Evolutionary conservation across 2,329 filamentous ascomycete species (phyloP).

Genomic region (Ophiobolus disseminans): DNA sequence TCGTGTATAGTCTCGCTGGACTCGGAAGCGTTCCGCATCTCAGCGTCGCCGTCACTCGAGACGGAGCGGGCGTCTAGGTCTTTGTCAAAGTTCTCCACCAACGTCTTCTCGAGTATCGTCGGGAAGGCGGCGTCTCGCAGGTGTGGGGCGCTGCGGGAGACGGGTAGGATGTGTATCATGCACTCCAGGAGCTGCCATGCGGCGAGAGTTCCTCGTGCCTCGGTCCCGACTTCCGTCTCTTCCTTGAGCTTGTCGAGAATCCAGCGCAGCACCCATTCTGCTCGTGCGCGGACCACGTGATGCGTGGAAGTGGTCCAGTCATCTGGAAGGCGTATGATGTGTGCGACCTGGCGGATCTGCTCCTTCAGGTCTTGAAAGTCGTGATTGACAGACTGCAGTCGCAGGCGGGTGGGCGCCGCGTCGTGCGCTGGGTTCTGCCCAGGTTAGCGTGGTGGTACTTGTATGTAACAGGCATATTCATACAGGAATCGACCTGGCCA

Average conservation of each 20-base stretch:
- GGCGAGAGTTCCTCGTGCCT: conserved; percentile 52
- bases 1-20: conserved; percentile 39
- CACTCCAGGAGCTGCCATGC: conserved; percentile 67
- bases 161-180: conserved; percentile 69
- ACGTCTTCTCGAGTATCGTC: conserved; percentile 68
- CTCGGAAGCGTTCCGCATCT: conserved; percentile 29
- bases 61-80: conserved; percentile 6
- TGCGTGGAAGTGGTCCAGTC: conserved; percentile 30
- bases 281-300: conserved; percentile 47
- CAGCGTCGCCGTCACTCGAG: conserved; percentile 9
- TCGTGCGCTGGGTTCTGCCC: conserved; percentile 16
- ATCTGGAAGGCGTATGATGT: conserved; percentile 49
- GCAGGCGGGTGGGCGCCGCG: conserved; percentile 43
- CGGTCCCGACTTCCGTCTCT: conserved; percentile 40
- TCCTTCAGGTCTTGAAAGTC: conserved; percentile 45
- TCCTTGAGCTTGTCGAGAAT: conserved; percentile 66
- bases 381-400: conserved; percentile 50
- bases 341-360: conserved; percentile 50
- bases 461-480: background rate
- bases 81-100: conserved; percentile 61
- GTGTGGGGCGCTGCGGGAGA: conserved; percentile 72
- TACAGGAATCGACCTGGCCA: conserved; percentile 33
- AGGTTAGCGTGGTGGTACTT: conserved; percentile 4
- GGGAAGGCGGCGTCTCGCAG: conserved; percentile 75
- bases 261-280: conserved; percentile 73